Base-by-base conservation (phyloP, 148 eudicot genomes). In the Rhododendron griersonianum region DNA sequence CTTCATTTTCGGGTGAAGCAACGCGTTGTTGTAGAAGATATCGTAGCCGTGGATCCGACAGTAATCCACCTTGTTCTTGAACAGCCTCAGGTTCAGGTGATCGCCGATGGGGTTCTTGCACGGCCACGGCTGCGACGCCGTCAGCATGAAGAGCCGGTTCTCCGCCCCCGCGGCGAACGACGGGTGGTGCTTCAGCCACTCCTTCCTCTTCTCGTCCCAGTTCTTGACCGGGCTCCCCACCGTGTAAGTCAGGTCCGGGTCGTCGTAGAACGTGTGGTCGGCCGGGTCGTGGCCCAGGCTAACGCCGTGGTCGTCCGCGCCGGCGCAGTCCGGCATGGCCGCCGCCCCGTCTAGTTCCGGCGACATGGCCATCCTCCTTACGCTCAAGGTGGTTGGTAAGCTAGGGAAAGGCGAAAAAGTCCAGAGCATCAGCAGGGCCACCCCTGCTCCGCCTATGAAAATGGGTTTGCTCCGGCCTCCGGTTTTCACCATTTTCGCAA, bases 1-100 rank as follows among this genome's bases (percentile, higher is more conserved):
- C 47, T 28, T 84, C 95, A 94, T 92, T 35, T 87, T 78, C 2
- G 93, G 93, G 14, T 94, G 88, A 0, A 94, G 83, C 11, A 86
- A 57, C 14, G 82, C 88, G 57, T 87, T 87, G 80, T 86, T 87
- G 89, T 90, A 90, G 85, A 90, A 90, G 50, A 90, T 86, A 15
- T 89, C 89, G 73, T 85, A 76, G 65, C 92, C 90, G 84, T 90
- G 92, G 69, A 85, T 75, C 23, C 92, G 75, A 13, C 92, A 90
- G 71, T 90, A 90, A 19, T 90, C 92, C 4, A 88, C 92, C 85
- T 90, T 90, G 80, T 90, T 90, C 84, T 89, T 89, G 87, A 89
- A 89, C 4, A 81, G 21, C 67, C 90, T 75, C 23, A 90, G 28
- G 6, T 89, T 76, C 6, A 85, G 18, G 63, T 89, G 87, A 35